A percentile compares a stretch with the other conserved stretches of the same genome.
Conservation (phyloP, 1,284 basidiomycete genomes). For the Irpex lacteus region DNA sequence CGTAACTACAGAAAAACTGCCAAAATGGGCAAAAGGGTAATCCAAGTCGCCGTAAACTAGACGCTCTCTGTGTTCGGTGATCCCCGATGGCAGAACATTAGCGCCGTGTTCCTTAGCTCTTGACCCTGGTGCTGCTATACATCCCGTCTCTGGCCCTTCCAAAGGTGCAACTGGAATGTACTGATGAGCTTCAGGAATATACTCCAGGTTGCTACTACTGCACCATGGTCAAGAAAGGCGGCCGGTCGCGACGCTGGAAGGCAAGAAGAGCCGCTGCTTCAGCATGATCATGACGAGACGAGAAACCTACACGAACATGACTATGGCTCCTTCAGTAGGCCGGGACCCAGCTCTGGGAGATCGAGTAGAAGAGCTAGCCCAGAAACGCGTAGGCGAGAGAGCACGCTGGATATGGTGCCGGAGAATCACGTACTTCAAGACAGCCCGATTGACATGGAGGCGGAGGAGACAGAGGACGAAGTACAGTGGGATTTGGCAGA, state of each 20-base stretch:
- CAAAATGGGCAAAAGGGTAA: too few species aligned
- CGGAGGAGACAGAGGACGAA: constrained; percentile 33
- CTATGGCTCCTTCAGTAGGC: constrained; percentile 6
- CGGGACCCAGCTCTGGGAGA: constrained; percentile 11
- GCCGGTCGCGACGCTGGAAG: background rate
- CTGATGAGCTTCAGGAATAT: background rate
- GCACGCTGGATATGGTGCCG: constrained; percentile 39
- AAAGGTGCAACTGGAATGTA: background rate
- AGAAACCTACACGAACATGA: background rate
- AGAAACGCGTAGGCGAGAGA: constrained; percentile 34
- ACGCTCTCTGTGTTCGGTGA: too few species aligned
- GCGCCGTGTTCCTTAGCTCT: background rate
- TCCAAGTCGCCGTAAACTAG: too few species aligned
- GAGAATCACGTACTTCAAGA: constrained; percentile 30
- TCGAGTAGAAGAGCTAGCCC: constrained; percentile 32
- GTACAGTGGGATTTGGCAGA: constrained; percentile 53
- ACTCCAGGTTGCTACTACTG: background rate
- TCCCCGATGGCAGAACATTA: too few species aligned
- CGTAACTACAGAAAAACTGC: too few species aligned
- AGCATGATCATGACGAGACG: background rate
- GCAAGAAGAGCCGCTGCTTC: background rate
- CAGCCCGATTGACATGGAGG: background rate
- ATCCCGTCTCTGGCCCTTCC: background rate
- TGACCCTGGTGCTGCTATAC: background rate
- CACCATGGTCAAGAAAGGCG: background rate